Evolutionary conservation across 208 protist species (phyloP).

Genomic region (Acanthamoeba royreba): DNA sequence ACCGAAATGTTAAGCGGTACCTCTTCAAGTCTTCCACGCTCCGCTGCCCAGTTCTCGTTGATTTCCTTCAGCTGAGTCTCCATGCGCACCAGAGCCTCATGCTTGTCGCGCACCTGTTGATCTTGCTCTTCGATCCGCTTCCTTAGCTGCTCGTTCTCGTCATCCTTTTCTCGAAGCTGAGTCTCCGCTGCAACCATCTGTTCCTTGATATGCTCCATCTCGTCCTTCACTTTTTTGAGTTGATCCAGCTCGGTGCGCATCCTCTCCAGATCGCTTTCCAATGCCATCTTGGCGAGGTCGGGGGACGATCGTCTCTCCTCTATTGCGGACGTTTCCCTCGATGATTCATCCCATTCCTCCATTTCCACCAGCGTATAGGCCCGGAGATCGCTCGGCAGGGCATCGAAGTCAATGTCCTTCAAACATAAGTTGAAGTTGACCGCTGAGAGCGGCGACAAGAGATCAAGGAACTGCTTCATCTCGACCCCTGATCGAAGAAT

Average conservation of each 20-base stretch:
- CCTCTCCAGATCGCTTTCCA: background rate
- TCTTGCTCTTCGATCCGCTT: background rate
- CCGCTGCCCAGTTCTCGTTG: background rate
- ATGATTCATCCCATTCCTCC: background rate
- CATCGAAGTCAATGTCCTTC: conserved; percentile 36
- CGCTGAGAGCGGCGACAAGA: background rate
- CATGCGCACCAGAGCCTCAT: background rate
- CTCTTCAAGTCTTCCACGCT: background rate
- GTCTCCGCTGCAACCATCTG: background rate
- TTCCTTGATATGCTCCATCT: background rate
- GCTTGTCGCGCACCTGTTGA: background rate
- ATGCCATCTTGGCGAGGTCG: background rate
- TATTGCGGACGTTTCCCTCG: background rate
- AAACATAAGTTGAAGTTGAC: conserved; percentile 25
- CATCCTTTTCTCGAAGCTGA: background rate
- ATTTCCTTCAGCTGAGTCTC: background rate
- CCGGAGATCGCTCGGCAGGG: background rate
- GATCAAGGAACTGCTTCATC: background rate
- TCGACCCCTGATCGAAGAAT: background rate
- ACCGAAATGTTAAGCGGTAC: background rate
- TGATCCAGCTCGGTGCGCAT: background rate
- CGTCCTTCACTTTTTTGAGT: background rate
- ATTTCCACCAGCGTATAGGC: background rate
- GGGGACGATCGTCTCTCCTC: background rate
- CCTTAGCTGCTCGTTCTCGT: background rate